Conservation (phyloP, 768 basidiomycete species). For the Pleurotus pulmonarius region DNA sequence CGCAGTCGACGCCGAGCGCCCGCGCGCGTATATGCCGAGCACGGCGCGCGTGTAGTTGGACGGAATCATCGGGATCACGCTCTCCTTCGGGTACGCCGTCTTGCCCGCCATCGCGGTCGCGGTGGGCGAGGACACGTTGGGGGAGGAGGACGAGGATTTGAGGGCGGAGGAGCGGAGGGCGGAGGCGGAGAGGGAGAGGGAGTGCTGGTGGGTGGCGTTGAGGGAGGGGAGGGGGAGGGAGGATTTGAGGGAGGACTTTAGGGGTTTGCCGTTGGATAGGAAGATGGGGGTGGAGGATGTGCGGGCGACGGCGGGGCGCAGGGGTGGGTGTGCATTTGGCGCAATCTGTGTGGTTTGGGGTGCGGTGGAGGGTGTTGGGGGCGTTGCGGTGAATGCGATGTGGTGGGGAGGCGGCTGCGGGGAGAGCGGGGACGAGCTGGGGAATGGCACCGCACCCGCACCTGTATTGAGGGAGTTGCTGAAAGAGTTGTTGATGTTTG, state of each 20-base stretch:
- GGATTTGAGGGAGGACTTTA: conserved; percentile 81
- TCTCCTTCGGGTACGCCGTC: too few species aligned
- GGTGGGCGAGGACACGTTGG: conserved; percentile 35
- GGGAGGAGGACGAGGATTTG: conserved; percentile 56
- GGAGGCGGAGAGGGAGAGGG: too few species aligned
- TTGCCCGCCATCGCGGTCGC: conserved; percentile 1
- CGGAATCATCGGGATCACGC: conserved; percentile 11
- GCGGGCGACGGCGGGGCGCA: conserved; percentile 26
- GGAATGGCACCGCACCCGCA: conserved; percentile 32
- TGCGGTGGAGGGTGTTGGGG: conserved; percentile 27
- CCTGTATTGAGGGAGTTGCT: neutral
- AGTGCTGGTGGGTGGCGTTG: too few species aligned
- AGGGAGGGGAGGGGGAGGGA: conserved; percentile 17
- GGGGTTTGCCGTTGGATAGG: conserved; percentile 76
- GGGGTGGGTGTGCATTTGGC: conserved; percentile 15
- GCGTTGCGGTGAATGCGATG: conserved; percentile 8
- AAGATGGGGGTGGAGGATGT: conserved; percentile 40
- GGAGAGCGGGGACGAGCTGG: conserved; percentile 29
- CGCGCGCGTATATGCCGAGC: neutral
- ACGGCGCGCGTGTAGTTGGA: conserved; percentile 13
- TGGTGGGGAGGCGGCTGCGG: conserved; percentile 12
- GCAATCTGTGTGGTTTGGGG: conserved; percentile 21
- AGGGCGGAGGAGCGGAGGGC: conserved; percentile 51
- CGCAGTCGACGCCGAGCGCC: too few species aligned
- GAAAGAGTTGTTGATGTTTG: conserved; percentile 7